A percentile compares a stretch with the other conserved stretches of the same genome.
Conservation (phyloP, 495 filamentous ascomycete species). For the Hypoxylon perforatum region DNA sequence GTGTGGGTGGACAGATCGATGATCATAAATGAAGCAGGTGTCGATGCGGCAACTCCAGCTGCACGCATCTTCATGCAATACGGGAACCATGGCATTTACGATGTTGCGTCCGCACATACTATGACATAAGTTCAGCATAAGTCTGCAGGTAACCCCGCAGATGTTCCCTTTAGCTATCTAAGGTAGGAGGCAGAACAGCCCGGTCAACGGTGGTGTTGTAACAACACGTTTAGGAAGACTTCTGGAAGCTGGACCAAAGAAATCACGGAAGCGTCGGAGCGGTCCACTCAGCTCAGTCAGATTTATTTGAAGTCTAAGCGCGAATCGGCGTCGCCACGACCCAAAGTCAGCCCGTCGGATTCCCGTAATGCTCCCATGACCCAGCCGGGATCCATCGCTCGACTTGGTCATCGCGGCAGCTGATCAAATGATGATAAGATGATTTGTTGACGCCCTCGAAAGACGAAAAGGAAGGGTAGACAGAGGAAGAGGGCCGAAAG, state of each 20-base stretch:
- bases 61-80: slow-evolving; percentile 25
- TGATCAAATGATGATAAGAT: slow-evolving; percentile 41
- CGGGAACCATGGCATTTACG: slow-evolving; percentile 18
- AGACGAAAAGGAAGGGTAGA: neutral
- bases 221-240: slow-evolving; percentile 36
- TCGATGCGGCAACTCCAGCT: slow-evolving; percentile 19
- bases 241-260: slow-evolving; percentile 37
- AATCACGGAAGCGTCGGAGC: slow-evolving; percentile 28
- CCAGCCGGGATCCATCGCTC: slow-evolving; percentile 33
- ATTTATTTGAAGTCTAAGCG: slow-evolving; percentile 11
- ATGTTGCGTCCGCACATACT: slow-evolving; percentile 22
- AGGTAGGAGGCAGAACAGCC: slow-evolving; percentile 19
- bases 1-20: slow-evolving; percentile 24
- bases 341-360: slow-evolving; percentile 22
- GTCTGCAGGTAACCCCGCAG: slow-evolving; percentile 30
- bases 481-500: slow-evolving; percentile 13
- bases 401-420: slow-evolving; percentile 33
- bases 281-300: slow-evolving; percentile 24
- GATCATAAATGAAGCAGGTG: slow-evolving; percentile 21
- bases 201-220: slow-evolving; percentile 31
- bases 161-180: slow-evolving; percentile 5
- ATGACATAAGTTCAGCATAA: slow-evolving; percentile 29
- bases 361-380: slow-evolving; percentile 34
- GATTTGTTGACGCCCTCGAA: slow-evolving; percentile 27
- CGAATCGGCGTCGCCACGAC: slow-evolving; percentile 12